Evolutionary conservation across 2,329 filamentous ascomycete species (phyloP).

Genomic region (Plectosphaerella cucumerina): DNA sequence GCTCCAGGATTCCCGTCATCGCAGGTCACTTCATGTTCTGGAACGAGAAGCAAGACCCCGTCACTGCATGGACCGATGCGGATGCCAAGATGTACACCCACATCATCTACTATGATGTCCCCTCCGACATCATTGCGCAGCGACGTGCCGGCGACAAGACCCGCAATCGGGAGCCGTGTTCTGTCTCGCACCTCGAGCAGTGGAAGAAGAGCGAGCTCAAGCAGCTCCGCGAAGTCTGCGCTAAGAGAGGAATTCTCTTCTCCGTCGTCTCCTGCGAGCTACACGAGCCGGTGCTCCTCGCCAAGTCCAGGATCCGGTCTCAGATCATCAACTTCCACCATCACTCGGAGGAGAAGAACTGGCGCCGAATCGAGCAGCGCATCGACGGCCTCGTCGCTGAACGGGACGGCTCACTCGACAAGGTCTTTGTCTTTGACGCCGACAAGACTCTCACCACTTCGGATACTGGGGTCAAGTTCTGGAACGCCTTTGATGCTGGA

Average conservation of each 20-base stretch:
- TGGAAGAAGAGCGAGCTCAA: constrained; percentile 46
- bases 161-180: constrained; percentile 26
- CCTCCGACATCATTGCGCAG: constrained; percentile 28
- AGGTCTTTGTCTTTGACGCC: constrained; percentile 51
- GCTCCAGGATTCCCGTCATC: constrained; percentile 38
- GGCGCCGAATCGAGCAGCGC: constrained; percentile 16
- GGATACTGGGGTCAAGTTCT: constrained; percentile 50
- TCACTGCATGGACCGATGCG: constrained; percentile 33
- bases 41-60: constrained; percentile 26
- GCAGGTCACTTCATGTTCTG: constrained; percentile 55
- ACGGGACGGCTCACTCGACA: constrained; percentile 24
- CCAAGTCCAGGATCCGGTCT: constrained; percentile 12
- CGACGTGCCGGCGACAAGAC: constrained; percentile 31
- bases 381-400: constrained; percentile 28
- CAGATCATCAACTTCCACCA: constrained; percentile 31
- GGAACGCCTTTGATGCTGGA: constrained; percentile 22
- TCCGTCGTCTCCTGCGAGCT: constrained; percentile 14
- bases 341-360: constrained; percentile 35
- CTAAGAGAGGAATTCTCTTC: constrained; percentile 42
- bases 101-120: constrained; percentile 51
- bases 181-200: constrained; percentile 30
- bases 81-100: constrained; percentile 50
- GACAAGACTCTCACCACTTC: constrained; percentile 49
- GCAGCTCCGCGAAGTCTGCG: constrained; percentile 38
- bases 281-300: background rate